A percentile compares a stretch with the other conserved stretches of the same genome.
Evolutionary conservation across 805 yeast species (phyloP).

Genomic region (Teunomyces pallodes): DNA sequence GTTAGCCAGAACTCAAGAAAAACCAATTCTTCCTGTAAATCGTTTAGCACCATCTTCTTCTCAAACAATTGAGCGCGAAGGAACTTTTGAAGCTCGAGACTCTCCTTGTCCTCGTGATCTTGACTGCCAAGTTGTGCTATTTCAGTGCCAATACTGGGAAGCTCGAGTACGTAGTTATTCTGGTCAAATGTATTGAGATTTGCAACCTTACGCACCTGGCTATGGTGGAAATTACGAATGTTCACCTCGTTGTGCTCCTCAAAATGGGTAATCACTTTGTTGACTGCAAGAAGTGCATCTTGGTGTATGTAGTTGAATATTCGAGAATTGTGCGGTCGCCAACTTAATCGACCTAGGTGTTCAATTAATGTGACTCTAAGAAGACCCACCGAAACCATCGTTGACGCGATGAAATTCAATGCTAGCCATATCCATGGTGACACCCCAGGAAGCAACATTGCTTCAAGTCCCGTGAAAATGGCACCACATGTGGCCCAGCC

Average conservation of each 20-base stretch:
- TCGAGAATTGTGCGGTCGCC: slow-evolving; percentile 33
- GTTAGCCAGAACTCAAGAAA: slow-evolving; percentile 38
- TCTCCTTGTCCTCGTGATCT: not conserved
- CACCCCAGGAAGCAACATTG: slow-evolving; percentile 12
- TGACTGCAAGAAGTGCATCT: slow-evolving; percentile 30
- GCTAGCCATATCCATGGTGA: slow-evolving; percentile 12
- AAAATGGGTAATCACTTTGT: slow-evolving; percentile 36
- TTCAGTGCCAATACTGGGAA: slow-evolving; percentile 9
- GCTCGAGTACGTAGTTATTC: slow-evolving; percentile 25
- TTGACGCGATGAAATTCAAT: slow-evolving; percentile 5
- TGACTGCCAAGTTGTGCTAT: not conserved
- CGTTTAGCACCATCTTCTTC: slow-evolving; percentile 36
- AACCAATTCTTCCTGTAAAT: slow-evolving; percentile 32
- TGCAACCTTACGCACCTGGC: slow-evolving; percentile 21
- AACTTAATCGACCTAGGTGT: slow-evolving; percentile 30
- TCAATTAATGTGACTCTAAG: slow-evolving; percentile 9
- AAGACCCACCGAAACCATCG: slow-evolving; percentile 5
- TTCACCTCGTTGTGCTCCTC: slow-evolving; percentile 44
- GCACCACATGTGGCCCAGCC: not conserved
- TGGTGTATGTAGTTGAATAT: slow-evolving; percentile 26
- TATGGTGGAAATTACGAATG: slow-evolving; percentile 37
- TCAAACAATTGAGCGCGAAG: slow-evolving; percentile 20
- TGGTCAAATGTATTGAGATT: slow-evolving; percentile 16
- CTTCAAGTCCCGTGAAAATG: slow-evolving; percentile 20
- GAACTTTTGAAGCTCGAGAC: slow-evolving; percentile 12